Base-by-base conservation (phyloP, 2,329 filamentous ascomycete species). In the Ophiosphaerella korrae region DNA sequence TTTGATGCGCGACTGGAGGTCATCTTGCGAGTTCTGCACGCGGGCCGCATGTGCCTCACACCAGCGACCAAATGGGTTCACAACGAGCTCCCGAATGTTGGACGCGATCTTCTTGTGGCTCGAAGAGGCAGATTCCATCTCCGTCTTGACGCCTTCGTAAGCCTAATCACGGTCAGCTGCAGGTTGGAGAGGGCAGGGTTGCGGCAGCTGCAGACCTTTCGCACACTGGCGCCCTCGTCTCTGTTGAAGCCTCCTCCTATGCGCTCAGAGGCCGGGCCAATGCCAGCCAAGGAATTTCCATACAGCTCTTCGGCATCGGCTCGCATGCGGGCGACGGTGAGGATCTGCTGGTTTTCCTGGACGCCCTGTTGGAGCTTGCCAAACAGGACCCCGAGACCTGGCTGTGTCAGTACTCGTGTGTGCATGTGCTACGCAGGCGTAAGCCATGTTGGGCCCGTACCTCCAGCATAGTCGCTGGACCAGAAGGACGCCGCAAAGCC, bases 391-490 rank as follows among this genome's bases (percentile, higher is more conserved):
- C 93, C 92, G 61, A 99, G 84, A 57, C 94, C 79, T 80, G 64
- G 18, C 29, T n/a, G 42, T n/a, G 66, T 73, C 55, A 68, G 69
- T 45, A 60, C 7, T 36, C 34, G 52, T 34, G 55, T 39, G 40
- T 45, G 59, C 7, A 40, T 36, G 52, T 34, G 55, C 38, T 40
- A 45, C 29, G 44, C 26, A 35, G 21, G 41, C 35, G 41, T 33
- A 18, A 38, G 44, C 45, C 24, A 56, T 34, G 42, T 42, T 45
- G 83, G 74, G 78, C 89, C 48, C 84, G 74, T 80, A 91, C 89
- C 92, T 81, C 90, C 92, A 73, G 93, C 93, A 82, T 97, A 97
- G 83, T 99, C 94, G 73, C 86, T 85, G 56, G 94, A 96, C 94
- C 94, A 99, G 79, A 99, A 97, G 43, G 92, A 96, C 78, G 93